A percentile compares a stretch with the other conserved stretches of the same genome.
Evolutionary conservation across 306 rosid species (phyloP).

Genomic region (Clitoria ternatea): DNA sequence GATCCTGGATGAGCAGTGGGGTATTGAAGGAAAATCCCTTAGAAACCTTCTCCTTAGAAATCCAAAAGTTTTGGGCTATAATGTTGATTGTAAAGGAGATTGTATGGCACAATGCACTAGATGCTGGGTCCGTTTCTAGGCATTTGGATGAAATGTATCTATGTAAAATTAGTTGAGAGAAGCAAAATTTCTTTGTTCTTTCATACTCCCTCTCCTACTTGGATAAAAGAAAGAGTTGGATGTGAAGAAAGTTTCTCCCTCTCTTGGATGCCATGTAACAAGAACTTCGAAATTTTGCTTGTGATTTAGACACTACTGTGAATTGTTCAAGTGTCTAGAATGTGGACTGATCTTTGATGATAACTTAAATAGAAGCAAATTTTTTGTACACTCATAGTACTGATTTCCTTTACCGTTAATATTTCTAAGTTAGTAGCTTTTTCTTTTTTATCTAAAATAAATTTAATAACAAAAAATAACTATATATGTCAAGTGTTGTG

Average conservation of each 20-base stretch:
- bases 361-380: no score
- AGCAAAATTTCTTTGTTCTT: neutral
- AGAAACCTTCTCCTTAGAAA: slow-evolving; percentile 80
- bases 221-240: neutral
- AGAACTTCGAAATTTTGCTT: neutral
- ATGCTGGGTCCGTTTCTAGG: slow-evolving; percentile 93
- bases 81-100: slow-evolving; percentile 86
- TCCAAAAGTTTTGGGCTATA: slow-evolving; percentile 83
- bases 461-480: no score
- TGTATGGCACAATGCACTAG: slow-evolving; percentile 94
- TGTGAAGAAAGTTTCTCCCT: slow-evolving; percentile 15
- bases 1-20: slow-evolving; percentile 73
- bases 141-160: neutral
- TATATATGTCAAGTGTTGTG: no score
- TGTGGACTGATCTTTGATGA: no score
- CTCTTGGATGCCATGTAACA: neutral
- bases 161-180: neutral
- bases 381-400: no score
- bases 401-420: no score
- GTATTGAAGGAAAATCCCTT: slow-evolving; percentile 67
- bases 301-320: neutral
- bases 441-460: no score
- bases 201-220: slow-evolving; percentile 6
- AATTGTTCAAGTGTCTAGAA: neutral
- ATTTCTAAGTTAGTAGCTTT: no score